phyloP scores from a whole-genome alignment of 192 early-diverging fungal genomes.

The Geosiphon pyriformis region DNA sequence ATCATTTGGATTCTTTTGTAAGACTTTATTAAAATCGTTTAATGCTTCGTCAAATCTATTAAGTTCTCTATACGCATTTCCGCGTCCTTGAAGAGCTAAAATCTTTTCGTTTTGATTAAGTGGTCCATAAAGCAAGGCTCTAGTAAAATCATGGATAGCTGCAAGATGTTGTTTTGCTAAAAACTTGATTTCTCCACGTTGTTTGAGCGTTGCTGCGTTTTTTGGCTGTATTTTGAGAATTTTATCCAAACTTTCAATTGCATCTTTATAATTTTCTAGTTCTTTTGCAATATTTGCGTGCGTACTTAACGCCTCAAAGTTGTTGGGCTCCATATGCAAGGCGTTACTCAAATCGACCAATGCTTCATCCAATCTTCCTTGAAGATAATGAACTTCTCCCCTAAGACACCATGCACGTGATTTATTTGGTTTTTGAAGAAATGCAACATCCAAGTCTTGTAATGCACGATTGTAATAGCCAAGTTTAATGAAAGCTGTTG shows the following conservation, averaged over 20 bases:
- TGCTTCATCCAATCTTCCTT: not conserved
- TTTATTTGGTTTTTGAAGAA: constrained; percentile 8
- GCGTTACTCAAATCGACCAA: constrained; percentile 2
- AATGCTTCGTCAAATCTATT: not conserved
- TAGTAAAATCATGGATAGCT: not conserved
- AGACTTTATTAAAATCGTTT: not conserved
- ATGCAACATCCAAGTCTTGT: constrained; percentile 1
- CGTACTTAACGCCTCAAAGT: not conserved
- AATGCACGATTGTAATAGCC: not conserved
- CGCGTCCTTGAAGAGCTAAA: not conserved
- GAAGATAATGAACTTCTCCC: not conserved
- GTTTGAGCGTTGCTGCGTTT: not conserved
- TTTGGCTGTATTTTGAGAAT: not conserved
- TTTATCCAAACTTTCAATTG: constrained; percentile 1
- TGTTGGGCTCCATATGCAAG: not conserved
- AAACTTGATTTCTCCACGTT: not conserved
- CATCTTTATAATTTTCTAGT: not conserved
- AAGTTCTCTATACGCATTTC: not conserved
- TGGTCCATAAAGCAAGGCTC: not conserved
- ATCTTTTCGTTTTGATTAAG: not conserved
- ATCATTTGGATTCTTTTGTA: not conserved
- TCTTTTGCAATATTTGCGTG: not conserved
- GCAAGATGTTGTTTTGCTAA: not conserved
- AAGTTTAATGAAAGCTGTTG: not conserved
- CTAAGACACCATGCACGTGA: constrained; percentile 3